Percentiles rank a stretch among this genome's conserved stretches.
These are phyloP conservation scores for Termitomyces sp. DNA, from an alignment of 768 basidiomycete genomes.

Conservation along the genomic window DNA sequence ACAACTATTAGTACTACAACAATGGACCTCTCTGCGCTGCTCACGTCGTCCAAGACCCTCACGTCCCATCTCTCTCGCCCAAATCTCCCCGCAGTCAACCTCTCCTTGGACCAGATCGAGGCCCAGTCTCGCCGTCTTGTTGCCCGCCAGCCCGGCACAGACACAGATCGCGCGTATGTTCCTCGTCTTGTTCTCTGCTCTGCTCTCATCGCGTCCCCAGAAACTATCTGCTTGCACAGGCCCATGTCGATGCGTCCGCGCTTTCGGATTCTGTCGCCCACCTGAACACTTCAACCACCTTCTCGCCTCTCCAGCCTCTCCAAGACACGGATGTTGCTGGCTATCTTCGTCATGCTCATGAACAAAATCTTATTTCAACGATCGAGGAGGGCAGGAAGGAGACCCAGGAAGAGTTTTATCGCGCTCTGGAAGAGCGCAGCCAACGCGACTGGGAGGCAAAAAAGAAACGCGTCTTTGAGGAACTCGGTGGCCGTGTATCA, in stretches of 20 bases:
- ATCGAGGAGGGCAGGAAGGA: conserved; percentile 86
- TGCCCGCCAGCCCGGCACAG: conserved; percentile 61
- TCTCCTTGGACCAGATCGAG: conserved; percentile 94
- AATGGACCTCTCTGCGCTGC: conserved; percentile 62
- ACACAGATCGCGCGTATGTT: conserved; percentile 70
- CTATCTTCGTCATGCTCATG: conserved; percentile 92
- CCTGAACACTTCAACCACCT: conserved; percentile 75
- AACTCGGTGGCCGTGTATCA: conserved; percentile 66
- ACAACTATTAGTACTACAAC: conserved; percentile 8
- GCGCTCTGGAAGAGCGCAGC: conserved; percentile 67
- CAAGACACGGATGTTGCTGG: conserved; percentile 91
- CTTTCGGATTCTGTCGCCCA: conserved; percentile 79
- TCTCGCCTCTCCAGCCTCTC: conserved; percentile 86
- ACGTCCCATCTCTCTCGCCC: conserved; percentile 72
- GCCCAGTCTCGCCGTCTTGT: conserved; percentile 84
- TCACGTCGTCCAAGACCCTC: conserved; percentile 65
- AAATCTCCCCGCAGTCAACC: conserved; percentile 82
- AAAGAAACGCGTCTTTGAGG: conserved; percentile 86
- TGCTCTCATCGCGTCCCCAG: conserved; percentile 28
- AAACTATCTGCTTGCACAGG: conserved; percentile 90
- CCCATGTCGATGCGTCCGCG: conserved; percentile 89
- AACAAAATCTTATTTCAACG: conserved; percentile 90
- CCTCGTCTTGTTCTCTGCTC: background rate
- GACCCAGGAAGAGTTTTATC: conserved; percentile 83
- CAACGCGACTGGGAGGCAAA: conserved; percentile 85